phyloP scores from a whole-genome alignment of 306 rosid genomes.

The Hippophae rhamnoides region DNA sequence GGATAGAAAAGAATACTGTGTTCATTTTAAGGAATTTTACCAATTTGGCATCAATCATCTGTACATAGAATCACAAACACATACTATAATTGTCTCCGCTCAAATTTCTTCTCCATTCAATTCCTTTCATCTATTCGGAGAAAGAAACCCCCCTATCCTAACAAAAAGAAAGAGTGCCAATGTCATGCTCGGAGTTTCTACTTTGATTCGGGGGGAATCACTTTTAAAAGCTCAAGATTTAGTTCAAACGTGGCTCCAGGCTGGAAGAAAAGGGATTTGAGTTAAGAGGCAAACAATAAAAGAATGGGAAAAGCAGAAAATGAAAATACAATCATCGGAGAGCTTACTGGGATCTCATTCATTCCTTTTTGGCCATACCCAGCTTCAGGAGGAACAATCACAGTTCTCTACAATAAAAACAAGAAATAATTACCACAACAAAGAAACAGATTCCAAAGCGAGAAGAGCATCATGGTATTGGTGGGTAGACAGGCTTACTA shows the following conservation, averaged over 20 bases:
- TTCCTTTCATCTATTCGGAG: too few relatives aligned
- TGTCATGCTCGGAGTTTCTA: not conserved
- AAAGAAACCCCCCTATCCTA: too few relatives aligned
- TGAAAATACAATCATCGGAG: slow-evolving; percentile 3
- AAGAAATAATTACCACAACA: not conserved
- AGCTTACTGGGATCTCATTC: slow-evolving; percentile 82
- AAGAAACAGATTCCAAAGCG: not conserved
- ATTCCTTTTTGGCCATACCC: slow-evolving; percentile 79
- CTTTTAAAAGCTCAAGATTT: slow-evolving; percentile 73
- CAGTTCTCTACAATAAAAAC: slow-evolving; percentile 57
- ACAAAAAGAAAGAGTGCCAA: too few relatives aligned
- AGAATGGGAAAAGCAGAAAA: not conserved
- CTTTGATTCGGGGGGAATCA: slow-evolving; percentile 32
- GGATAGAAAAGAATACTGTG: too few relatives aligned
- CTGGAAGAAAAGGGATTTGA: slow-evolving; percentile 32
- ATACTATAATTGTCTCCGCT: too few relatives aligned
- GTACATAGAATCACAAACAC: too few relatives aligned
- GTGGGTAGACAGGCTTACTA: slow-evolving; percentile 26
- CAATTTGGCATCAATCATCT: too few relatives aligned
- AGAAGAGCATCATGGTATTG: too few relatives aligned
- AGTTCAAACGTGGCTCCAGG: slow-evolving; percentile 89
- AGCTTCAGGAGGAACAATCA: slow-evolving; percentile 73
- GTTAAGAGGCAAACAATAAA: not conserved
- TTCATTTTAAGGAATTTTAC: too few relatives aligned
- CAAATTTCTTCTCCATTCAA: too few relatives aligned